phyloP scores from a whole-genome alignment of 2,329 filamentous ascomycete genomes.

The Cyanodermella asteris region DNA sequence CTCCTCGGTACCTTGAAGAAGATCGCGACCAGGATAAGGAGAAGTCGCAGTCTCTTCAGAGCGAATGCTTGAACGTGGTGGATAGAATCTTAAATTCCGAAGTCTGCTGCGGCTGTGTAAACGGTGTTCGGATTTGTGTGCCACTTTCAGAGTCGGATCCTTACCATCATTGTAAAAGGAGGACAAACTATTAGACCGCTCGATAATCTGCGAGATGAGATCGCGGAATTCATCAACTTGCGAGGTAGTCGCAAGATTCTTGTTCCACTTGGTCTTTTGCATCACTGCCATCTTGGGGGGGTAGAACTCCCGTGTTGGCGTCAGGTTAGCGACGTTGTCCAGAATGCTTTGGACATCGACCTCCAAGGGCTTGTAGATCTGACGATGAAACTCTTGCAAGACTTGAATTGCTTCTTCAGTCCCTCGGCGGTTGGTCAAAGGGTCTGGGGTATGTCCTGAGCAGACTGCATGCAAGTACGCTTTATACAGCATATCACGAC shows the following conservation, averaged over 20 bases:
- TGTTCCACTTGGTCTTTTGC: constrained; percentile 11
- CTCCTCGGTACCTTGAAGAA: too few relatives aligned
- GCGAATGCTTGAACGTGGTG: constrained; percentile 1
- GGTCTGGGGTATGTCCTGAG: constrained; percentile 14
- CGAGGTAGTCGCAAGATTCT: constrained; percentile 5
- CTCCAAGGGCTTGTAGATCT: constrained; percentile 7
- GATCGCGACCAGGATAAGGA: too few relatives aligned
- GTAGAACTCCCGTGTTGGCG: constrained; percentile 11
- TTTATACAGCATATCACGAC: constrained; percentile 11
- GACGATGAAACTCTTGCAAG: constrained; percentile 7
- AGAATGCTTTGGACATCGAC: constrained; percentile 6
- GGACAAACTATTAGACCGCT: constrained; percentile 4
- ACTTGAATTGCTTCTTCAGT: constrained; percentile 13
- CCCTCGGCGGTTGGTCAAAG: constrained; percentile 13
- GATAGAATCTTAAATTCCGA: constrained; percentile 5
- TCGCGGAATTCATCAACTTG: constrained; percentile 10
- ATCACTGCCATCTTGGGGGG: constrained; percentile 9
- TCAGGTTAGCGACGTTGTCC: constrained; percentile 10
- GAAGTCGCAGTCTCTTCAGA: too few relatives aligned
- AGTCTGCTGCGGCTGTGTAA: background rate
- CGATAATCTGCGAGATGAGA: constrained; percentile 3
- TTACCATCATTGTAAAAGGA: too few relatives aligned
- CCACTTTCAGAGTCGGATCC: background rate
- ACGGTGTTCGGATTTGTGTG: background rate
- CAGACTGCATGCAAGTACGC: constrained; percentile 18